A percentile compares a stretch with the other conserved stretches of the same genome.
These are phyloP conservation scores for Pseudocercospora eumusae DNA, from an alignment of 2,329 filamentous ascomycete genomes.

Conservation along the genomic window DNA sequence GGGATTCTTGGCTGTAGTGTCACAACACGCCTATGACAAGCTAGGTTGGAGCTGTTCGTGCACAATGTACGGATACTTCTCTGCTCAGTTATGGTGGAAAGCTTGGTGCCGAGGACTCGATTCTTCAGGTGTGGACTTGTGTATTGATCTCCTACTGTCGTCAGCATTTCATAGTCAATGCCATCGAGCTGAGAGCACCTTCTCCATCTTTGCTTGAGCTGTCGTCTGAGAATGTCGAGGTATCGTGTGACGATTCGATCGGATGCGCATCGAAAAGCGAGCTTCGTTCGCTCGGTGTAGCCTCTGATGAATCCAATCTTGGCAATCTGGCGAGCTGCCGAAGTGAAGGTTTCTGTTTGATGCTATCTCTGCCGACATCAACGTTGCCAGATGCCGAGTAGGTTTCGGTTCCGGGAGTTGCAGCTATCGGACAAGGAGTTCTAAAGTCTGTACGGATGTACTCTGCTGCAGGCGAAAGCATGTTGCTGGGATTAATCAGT, in stretches of 20 bases:
- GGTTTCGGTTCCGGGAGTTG: slow-evolving; percentile 13
- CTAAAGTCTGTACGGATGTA: slow-evolving; percentile 15
- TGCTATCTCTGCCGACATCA: slow-evolving; percentile 1
- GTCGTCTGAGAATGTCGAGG: neutral
- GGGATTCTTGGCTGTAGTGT: slow-evolving; percentile 25
- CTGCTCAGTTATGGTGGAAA: slow-evolving; percentile 50
- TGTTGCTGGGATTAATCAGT: slow-evolving; percentile 1
- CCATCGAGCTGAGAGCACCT: neutral
- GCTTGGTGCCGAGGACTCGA: slow-evolving; percentile 40
- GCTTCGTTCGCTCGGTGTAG: slow-evolving; percentile 28
- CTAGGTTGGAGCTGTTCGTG: slow-evolving; percentile 37
- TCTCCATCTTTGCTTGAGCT: neutral
- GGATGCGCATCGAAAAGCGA: slow-evolving; percentile 31
- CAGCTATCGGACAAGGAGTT: slow-evolving; percentile 8
- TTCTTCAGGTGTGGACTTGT: slow-evolving; percentile 23
- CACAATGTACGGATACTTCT: slow-evolving; percentile 46
- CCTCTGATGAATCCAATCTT: slow-evolving; percentile 25
- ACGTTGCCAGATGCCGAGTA: slow-evolving; percentile 5
- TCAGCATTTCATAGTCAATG: neutral
- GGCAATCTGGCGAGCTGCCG: slow-evolving; percentile 4
- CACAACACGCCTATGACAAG: slow-evolving; percentile 27
- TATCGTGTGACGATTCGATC: neutral
- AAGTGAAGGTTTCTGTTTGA: slow-evolving; percentile 11
- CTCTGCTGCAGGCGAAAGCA: slow-evolving; percentile 14
- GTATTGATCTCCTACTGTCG: neutral